phyloP scores from a whole-genome alignment of 2,329 filamentous ascomycete species.

The Claviceps sp. region DNA sequence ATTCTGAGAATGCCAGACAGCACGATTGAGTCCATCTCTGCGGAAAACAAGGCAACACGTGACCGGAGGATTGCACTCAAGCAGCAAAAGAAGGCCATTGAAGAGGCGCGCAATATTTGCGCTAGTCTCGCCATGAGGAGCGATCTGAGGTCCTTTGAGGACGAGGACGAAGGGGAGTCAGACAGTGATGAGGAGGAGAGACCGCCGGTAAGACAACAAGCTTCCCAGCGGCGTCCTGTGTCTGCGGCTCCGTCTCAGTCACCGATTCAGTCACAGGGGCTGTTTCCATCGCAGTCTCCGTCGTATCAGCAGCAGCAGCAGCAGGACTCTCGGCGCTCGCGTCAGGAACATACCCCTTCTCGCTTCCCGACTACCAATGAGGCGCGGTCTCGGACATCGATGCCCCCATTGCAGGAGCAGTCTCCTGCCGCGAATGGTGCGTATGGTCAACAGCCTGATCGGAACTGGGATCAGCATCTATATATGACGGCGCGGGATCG shows the following conservation, averaged over 20 bases:
- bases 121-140: conserved; percentile 38
- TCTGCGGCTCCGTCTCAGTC: not conserved
- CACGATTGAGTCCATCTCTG: conserved; percentile 35
- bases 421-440: conserved; percentile 10
- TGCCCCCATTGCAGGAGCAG: conserved; percentile 9
- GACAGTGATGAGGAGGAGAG: conserved; percentile 18
- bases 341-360: conserved; percentile 3
- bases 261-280: not conserved
- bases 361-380: not conserved
- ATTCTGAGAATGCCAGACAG: conserved; percentile 32
- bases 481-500: conserved; percentile 14
- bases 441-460: conserved; percentile 10
- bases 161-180: conserved; percentile 21
- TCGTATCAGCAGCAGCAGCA: conserved; percentile 6
- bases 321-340: conserved; percentile 2
- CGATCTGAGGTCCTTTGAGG: conserved; percentile 28
- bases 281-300: too few relatives aligned
- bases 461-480: conserved; percentile 5
- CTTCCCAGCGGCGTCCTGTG: conserved; percentile 2
- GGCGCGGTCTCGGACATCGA: conserved; percentile 10
- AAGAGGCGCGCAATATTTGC: conserved; percentile 35
- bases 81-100: conserved; percentile 34
- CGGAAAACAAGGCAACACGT: conserved; percentile 39
- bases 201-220: not conserved
- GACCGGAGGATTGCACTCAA: conserved; percentile 34